These are phyloP conservation scores for Saturnispora ahearnii DNA, from an alignment of 805 yeast species.

Conservation along the genomic window DNA sequence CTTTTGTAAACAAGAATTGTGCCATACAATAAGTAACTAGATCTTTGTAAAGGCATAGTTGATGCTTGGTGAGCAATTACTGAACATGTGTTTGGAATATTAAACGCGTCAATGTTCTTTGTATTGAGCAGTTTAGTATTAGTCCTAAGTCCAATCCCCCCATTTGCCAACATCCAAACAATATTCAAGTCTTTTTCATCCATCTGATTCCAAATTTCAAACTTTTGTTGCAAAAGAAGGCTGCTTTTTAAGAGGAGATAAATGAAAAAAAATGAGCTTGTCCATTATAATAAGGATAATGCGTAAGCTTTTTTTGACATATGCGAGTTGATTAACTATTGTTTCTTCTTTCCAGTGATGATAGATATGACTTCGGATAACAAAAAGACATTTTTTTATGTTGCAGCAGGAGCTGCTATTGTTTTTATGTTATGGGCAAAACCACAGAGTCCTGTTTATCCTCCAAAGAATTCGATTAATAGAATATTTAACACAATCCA, in stretches of 20 bases:
- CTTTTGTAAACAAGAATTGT: conserved; percentile 39
- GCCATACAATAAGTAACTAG: conserved; percentile 41
- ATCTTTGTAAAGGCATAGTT: conserved; percentile 26
- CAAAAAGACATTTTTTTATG: neutral
- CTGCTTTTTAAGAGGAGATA: neutral
- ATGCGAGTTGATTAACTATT: neutral
- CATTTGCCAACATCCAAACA: neutral
- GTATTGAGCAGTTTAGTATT: neutral
- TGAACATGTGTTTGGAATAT: conserved; percentile 37
- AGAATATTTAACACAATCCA: conserved; percentile 46
- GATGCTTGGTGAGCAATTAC: conserved; percentile 18
- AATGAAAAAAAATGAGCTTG: conserved; percentile 3
- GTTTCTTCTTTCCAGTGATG: neutral
- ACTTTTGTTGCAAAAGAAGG: neutral
- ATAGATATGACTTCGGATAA: neutral
- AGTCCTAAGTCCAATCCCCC: neutral
- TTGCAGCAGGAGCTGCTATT: conserved; percentile 4
- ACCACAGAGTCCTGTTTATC: conserved; percentile 18
- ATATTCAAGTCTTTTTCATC: neutral
- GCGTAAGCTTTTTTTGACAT: neutral
- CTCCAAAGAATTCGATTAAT: conserved; percentile 29
- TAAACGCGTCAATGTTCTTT: conserved; percentile 27
- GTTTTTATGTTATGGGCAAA: neutral
- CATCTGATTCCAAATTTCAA: neutral
- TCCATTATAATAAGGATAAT: neutral